A percentile compares a stretch with the other conserved stretches of the same genome.
These are phyloP conservation scores for Mortierella sp. DNA, from an alignment of 371 early-diverging fungal species.

Conservation along the genomic window DNA sequence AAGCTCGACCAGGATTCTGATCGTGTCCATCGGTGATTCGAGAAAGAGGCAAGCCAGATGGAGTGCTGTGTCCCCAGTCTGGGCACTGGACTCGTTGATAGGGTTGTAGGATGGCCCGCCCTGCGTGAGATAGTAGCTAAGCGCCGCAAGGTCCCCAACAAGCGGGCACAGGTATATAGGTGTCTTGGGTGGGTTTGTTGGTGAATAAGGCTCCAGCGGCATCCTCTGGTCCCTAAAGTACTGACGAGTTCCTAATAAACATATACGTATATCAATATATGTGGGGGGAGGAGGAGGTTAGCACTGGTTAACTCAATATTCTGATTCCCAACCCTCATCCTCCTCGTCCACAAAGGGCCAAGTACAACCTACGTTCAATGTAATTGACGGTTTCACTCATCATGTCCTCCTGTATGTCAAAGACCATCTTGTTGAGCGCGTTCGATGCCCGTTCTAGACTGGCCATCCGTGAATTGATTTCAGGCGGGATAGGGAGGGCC, in stretches of 20 bases:
- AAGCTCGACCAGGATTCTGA: constrained; percentile 42
- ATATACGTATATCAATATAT: too few relatives aligned
- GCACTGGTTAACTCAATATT: too few relatives aligned
- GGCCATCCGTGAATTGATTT: constrained; percentile 34
- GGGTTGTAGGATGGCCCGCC: constrained; percentile 25
- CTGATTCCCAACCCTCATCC: too few relatives aligned
- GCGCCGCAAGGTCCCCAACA: constrained; percentile 42
- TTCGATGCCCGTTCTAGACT: constrained; percentile 39
- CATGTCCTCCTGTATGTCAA: constrained; percentile 41
- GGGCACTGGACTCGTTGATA: constrained; percentile 47
- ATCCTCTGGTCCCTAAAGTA: constrained; percentile 23
- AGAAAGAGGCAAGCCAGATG: constrained; percentile 50
- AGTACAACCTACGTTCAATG: constrained; percentile 36
- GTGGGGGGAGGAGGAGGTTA: too few relatives aligned
- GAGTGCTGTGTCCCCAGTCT: constrained; percentile 50
- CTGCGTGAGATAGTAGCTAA: constrained; percentile 31
- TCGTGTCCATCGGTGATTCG: constrained; percentile 46
- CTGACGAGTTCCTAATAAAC: constrained; percentile 20
- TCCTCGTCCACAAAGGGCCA: too few relatives aligned
- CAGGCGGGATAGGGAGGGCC: constrained; percentile 46
- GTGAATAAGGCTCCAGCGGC: constrained; percentile 25
- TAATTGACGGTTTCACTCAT: constrained; percentile 40
- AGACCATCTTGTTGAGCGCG: constrained; percentile 44
- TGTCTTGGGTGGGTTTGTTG: constrained; percentile 36
- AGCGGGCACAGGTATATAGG: constrained; percentile 51